These are phyloP conservation scores for Backusella circina DNA, from an alignment of 192 early-diverging fungal genomes.

Conservation along the genomic window DNA sequence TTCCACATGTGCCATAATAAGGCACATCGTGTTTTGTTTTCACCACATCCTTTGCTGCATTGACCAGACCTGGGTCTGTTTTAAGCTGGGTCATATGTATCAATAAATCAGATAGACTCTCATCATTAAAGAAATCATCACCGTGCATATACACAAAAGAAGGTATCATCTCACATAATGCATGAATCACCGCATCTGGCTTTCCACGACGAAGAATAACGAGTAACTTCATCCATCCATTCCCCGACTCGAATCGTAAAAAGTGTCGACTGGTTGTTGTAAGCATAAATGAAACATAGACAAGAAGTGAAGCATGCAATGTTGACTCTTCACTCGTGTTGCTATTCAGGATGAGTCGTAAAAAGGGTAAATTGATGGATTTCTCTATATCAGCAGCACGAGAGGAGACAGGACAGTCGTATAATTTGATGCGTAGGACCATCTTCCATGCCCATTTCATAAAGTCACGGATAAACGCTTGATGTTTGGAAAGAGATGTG, in stretches of 20 bases:
- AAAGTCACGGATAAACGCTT: not conserved
- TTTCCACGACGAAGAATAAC: constrained; percentile 32
- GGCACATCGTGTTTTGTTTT: not conserved
- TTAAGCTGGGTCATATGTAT: constrained; percentile 34
- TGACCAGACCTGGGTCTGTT: constrained; percentile 33
- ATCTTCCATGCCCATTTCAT: constrained; percentile 1
- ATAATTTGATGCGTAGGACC: not conserved
- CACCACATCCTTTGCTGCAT: not conserved
- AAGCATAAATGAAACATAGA: constrained; percentile 37
- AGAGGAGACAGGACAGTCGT: constrained; percentile 6
- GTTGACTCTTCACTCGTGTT: constrained; percentile 25
- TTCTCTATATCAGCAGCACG: constrained; percentile 5
- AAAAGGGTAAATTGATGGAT: not conserved
- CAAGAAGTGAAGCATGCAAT: constrained; percentile 33
- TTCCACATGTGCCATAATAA: constrained; percentile 7
- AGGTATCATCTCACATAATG: constrained; percentile 33
- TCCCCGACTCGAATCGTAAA: constrained; percentile 28
- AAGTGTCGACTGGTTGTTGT: constrained; percentile 42
- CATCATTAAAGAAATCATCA: constrained; percentile 38
- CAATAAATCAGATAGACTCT: constrained; percentile 23
- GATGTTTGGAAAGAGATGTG: not conserved
- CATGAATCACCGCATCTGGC: constrained; percentile 16
- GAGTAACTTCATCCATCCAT: constrained; percentile 42
- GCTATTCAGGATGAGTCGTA: not conserved
- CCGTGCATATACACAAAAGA: constrained; percentile 39